Evolutionary conservation across 2,329 filamentous ascomycete genomes (phyloP).

Genomic region (Penicillium psychrosexuale): DNA sequence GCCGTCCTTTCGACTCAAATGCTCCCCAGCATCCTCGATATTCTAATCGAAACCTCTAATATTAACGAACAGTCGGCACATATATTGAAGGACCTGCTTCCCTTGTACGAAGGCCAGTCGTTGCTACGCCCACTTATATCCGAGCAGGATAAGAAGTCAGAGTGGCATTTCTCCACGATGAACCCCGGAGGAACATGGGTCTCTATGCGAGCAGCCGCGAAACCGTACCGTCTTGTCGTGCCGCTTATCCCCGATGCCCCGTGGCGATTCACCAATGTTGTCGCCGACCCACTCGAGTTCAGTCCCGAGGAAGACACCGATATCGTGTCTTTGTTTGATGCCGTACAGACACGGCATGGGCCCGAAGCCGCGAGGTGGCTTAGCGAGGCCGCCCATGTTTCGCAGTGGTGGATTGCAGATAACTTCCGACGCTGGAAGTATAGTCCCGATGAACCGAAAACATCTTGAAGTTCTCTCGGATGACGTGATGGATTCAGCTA

Average conservation of each 20-base stretch:
- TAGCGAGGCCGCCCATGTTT: constrained; percentile 34
- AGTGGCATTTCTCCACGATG: constrained; percentile 37
- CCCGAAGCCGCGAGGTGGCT: constrained; percentile 36
- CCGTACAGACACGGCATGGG: constrained; percentile 29
- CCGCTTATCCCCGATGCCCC: constrained; percentile 70
- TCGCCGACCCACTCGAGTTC: constrained; percentile 35
- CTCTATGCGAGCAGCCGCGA: constrained; percentile 69
- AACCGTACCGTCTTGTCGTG: constrained; percentile 67
- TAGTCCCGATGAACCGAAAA: constrained; percentile 3
- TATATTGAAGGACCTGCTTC: constrained; percentile 40
- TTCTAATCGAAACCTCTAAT: constrained; percentile 43
- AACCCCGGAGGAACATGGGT: constrained; percentile 49
- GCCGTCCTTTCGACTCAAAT: constrained; percentile 34
- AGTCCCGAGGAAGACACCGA: constrained; percentile 33
- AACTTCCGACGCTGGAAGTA: constrained; percentile 23
- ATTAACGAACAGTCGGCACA: constrained; percentile 33
- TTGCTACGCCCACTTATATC: constrained; percentile 43
- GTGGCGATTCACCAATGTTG: constrained; percentile 37
- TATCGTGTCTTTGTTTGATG: constrained; percentile 24
- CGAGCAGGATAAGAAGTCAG: constrained; percentile 31
- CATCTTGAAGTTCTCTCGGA: neutral
- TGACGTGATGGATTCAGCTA: neutral
- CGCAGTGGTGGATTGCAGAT: constrained; percentile 43
- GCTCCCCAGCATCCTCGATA: constrained; percentile 48
- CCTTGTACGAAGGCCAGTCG: constrained; percentile 49